Evolutionary conservation across 2,329 filamentous ascomycete species (phyloP), one percentile per base, ranked within the genome.

Genomic region (Xylariaceae sp.): DNA sequence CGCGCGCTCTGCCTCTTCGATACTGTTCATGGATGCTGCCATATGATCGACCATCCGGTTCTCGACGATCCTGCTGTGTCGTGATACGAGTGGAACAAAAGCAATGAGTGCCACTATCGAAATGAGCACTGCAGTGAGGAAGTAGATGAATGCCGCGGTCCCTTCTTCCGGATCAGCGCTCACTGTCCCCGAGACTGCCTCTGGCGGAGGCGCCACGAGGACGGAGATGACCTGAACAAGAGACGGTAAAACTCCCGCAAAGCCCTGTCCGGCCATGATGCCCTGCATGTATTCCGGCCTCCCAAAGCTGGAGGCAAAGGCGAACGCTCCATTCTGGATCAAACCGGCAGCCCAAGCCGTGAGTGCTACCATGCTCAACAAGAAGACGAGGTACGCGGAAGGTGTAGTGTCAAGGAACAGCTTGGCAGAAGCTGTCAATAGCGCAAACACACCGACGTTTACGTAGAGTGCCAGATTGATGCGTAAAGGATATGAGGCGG

Each of bases 261-360:
- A 76, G 23, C 85, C 92, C 67, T 98, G 93, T 1, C 93, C 93
- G 3, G 85, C 83, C 91, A 98, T 97, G 66, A 97, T 90, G 20
- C 86, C 92, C 67, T 97, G 92, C 44, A 89, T 95, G 66, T 97
- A 98, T 66, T 93, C 88, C 17, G 85, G 80, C 41, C 87, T 76
- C 27, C 85, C 88, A 60, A 95, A 97, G 42, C 88, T 85, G 3
- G 87, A 82, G 3, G 89, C 90, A 63, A 91, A 97, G 3, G 93
- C 89, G 64, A 96, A 95, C 10, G 93, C 82, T 16, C 93, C 93
- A 65, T 97, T 97, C 68, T 97, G 93, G 55, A 91, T 86, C 40
- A 96, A 73, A 0, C 87, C 91, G 0, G 90, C 86, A 0, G 88
- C 90, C 61, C 86, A 74, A 54, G 89, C 88, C 0, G 90, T 81